phyloP scores from a whole-genome alignment of 1,284 basidiomycete genomes.

The Cutaneotrichosporon sp. region DNA sequence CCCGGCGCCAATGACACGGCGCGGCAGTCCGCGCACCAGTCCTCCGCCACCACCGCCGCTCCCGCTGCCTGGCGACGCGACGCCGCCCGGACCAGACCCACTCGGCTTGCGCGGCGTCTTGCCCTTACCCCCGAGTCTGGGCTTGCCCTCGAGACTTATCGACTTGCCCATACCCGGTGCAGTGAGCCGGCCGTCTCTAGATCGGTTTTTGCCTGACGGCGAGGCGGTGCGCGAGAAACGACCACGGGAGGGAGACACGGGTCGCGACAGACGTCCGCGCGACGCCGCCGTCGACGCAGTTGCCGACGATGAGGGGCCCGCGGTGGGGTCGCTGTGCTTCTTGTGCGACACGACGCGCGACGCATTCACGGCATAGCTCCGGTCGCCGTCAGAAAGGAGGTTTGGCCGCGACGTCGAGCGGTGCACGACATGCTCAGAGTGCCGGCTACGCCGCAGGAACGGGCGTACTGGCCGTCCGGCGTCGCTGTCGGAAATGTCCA shows the following conservation, averaged over 20 bases:
- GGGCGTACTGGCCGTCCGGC: slow-evolving; percentile 6
- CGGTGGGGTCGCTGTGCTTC: neutral
- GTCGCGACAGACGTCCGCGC: slow-evolving; percentile 2
- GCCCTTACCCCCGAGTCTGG: slow-evolving; percentile 37
- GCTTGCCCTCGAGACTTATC: slow-evolving; percentile 24
- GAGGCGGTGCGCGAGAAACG: slow-evolving; percentile 2
- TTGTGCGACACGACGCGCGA: slow-evolving; percentile 13
- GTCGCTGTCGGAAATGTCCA: slow-evolving; percentile 46
- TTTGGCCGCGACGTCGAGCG: slow-evolving; percentile 6
- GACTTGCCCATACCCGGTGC: slow-evolving; percentile 11
- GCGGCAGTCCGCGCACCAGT: slow-evolving; percentile 15
- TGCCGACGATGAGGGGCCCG: too few species aligned
- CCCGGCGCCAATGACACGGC: slow-evolving; percentile 28
- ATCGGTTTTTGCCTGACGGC: slow-evolving; percentile 1
- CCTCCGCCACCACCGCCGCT: neutral
- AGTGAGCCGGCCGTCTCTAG: slow-evolving; percentile 4
- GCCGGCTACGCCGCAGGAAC: slow-evolving; percentile 1
- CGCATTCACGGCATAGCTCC: slow-evolving; percentile 81
- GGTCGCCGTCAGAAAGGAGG: slow-evolving; percentile 71
- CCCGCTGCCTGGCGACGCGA: neutral
- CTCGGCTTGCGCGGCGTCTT: slow-evolving; percentile 28
- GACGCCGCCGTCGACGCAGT: neutral
- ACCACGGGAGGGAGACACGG: neutral
- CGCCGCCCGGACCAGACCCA: neutral
- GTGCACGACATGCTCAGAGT: neutral